These are phyloP conservation scores for Acacia melanoxylon DNA, from an alignment of 306 rosid genomes.

Conservation along the genomic window DNA sequence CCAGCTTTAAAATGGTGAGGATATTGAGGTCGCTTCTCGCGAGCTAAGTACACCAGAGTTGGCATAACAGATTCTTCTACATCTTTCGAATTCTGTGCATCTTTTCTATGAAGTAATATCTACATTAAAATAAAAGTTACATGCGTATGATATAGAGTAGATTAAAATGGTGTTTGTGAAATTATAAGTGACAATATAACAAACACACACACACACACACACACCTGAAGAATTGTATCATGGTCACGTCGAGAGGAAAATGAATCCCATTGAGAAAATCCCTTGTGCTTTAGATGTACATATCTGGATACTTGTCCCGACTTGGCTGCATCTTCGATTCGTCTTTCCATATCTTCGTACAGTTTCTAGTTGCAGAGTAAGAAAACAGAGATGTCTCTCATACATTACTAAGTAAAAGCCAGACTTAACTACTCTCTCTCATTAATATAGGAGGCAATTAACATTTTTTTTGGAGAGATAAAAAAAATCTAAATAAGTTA, in stretches of 20 bases:
- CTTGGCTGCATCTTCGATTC: conserved; percentile 46
- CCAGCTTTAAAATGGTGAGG: conserved; percentile 88
- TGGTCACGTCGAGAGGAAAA: conserved; percentile 68
- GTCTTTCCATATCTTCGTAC: conserved; percentile 64
- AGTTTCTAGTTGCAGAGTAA: conserved; percentile 44
- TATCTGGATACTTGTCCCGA: conserved; percentile 57
- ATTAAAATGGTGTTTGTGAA: too few relatives aligned
- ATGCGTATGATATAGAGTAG: too few relatives aligned
- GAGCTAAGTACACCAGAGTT: conserved; percentile 74
- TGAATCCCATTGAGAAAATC: conserved; percentile 71
- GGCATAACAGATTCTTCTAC: conserved; percentile 59
- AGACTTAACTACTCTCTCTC: too few relatives aligned
- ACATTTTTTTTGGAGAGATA: too few relatives aligned
- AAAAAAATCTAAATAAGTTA: too few relatives aligned
- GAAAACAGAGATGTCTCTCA: not conserved
- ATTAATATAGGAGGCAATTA: too few relatives aligned
- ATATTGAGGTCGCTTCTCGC: conserved; percentile 77
- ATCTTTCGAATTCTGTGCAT: conserved; percentile 50
- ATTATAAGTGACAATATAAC: too few relatives aligned
- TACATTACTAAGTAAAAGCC: too few relatives aligned
- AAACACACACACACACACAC: too few relatives aligned
- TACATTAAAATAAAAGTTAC: not conserved
- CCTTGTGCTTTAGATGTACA: conserved; percentile 38
- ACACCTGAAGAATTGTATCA: conserved; percentile 67
- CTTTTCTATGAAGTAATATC: conserved; percentile 68